Conservation (phyloP, 208 protist species). For the Naegleria gruberi region DNA sequence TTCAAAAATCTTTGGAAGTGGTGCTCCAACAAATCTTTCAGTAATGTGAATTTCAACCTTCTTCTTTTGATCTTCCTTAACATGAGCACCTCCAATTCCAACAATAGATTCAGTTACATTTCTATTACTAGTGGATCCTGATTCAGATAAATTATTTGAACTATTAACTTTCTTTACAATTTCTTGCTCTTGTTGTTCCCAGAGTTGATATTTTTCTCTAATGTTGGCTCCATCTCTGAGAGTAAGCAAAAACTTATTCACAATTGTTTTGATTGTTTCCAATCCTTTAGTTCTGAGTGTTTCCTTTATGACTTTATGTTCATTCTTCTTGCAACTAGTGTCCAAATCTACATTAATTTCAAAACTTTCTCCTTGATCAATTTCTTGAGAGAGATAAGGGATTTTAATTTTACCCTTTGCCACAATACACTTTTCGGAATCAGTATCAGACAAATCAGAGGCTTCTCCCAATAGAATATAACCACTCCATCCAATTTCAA, state of each 20-base stretch:
- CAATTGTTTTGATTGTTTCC: not conserved
- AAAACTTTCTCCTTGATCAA: not conserved
- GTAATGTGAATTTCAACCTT: not conserved
- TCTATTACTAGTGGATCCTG: not conserved
- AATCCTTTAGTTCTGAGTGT: not conserved
- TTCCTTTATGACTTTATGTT: not conserved
- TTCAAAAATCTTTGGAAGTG: not conserved
- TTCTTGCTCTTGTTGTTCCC: not conserved
- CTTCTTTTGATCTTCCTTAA: not conserved
- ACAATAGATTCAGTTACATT: not conserved
- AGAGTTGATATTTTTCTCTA: not conserved
- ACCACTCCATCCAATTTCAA: slow-evolving; percentile 1
- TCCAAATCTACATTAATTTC: not conserved
- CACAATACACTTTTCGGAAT: not conserved
- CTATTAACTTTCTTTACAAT: not conserved
- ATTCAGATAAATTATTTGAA: no score
- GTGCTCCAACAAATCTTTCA: not conserved
- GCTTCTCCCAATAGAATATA: not conserved
- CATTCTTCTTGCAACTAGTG: not conserved
- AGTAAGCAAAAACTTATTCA: not conserved
- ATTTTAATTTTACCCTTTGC: not conserved
- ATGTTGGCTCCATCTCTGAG: not conserved
- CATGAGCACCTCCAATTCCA: not conserved
- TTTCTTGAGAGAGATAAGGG: not conserved
- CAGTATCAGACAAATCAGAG: not conserved